Evolutionary conservation across 140 eudicot genomes (phyloP).

Genomic region (Artemisia princeps): DNA sequence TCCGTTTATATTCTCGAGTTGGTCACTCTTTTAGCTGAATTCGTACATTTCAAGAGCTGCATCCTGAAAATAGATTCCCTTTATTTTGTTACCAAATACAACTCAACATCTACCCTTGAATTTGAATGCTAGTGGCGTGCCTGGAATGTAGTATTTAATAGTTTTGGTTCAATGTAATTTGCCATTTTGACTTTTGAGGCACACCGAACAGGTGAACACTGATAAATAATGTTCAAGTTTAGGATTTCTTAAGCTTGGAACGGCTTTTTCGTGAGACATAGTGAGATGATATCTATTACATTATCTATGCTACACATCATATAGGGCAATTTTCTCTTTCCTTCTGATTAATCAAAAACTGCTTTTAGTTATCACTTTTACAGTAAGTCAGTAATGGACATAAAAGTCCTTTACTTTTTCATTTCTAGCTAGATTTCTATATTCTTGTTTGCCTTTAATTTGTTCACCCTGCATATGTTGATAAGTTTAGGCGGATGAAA

Average conservation of each 20-base stretch:
- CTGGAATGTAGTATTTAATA: background rate
- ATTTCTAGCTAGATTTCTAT: too few species aligned
- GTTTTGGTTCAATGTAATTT: background rate
- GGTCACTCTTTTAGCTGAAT: too few species aligned
- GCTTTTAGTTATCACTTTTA: background rate
- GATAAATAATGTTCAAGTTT: background rate
- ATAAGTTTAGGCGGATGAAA: too few species aligned
- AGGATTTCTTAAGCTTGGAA: background rate
- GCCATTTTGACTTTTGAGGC: background rate
- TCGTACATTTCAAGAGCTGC: slow-evolving; percentile 3
- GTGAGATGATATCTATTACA: background rate
- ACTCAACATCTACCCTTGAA: background rate
- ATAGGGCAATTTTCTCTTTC: background rate
- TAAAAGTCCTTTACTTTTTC: too few species aligned
- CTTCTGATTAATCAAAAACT: background rate
- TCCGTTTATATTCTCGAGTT: background rate
- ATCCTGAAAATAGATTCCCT: background rate
- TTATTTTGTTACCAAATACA: background rate
- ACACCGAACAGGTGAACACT: too few species aligned
- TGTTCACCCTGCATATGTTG: too few species aligned
- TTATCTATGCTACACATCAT: background rate
- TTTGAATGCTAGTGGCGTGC: background rate
- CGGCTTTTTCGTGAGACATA: background rate
- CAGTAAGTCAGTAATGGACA: too few species aligned
- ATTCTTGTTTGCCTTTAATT: too few species aligned